Evolutionary conservation across 2,329 filamentous ascomycete genomes (phyloP).

Genomic region (Colletotrichum phormii): DNA sequence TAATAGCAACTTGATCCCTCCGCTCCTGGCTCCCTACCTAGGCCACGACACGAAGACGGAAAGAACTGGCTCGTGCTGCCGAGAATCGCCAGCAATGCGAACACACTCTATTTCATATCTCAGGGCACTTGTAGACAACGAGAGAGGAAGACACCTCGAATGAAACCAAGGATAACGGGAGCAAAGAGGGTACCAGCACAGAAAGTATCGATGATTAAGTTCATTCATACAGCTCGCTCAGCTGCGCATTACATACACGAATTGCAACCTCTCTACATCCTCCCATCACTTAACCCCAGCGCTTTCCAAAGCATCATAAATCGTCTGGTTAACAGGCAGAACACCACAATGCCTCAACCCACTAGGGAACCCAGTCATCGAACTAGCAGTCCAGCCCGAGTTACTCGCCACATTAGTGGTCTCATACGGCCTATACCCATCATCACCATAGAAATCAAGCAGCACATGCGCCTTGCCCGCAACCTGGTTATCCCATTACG

Average conservation of each 20-base stretch:
- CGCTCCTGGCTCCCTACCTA: no score
- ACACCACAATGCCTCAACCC: slow-evolving; percentile 65
- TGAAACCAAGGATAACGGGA: neutral
- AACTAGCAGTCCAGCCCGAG: slow-evolving; percentile 57
- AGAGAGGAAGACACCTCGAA: no score
- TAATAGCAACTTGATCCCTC: no score
- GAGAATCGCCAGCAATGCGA: no score
- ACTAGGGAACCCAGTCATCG: slow-evolving; percentile 54
- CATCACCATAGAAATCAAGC: slow-evolving; percentile 60
- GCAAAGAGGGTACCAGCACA: neutral
- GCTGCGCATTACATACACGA: neutral
- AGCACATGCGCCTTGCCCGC: slow-evolving; percentile 57
- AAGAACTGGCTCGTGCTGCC: no score
- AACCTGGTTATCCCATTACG: slow-evolving; percentile 55
- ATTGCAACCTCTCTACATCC: neutral
- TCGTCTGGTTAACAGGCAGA: slow-evolving; percentile 56
- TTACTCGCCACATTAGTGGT: slow-evolving; percentile 56
- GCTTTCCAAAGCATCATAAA: slow-evolving; percentile 49
- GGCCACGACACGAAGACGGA: no score
- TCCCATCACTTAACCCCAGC: neutral
- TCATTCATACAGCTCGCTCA: neutral
- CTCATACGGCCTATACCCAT: slow-evolving; percentile 63
- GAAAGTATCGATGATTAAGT: neutral
- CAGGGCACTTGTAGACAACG: no score
- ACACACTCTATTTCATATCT: no score